Evolutionary conservation across 2,329 filamentous ascomycete species (phyloP), one percentile per base, ranked within the genome.

Genomic region (Drechslerella stenobrocha): DNA sequence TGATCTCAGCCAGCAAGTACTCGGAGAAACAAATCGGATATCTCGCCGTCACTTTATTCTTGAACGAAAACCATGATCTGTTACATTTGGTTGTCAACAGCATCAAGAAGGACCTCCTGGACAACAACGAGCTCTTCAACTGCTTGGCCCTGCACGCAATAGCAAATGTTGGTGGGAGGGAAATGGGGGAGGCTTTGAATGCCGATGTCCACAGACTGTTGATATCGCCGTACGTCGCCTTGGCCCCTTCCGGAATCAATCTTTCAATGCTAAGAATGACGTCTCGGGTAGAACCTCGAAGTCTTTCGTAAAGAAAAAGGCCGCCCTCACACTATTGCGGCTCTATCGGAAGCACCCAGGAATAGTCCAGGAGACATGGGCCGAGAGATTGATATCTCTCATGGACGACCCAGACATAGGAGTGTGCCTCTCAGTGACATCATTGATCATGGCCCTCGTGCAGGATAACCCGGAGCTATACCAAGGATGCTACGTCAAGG

Each of bases 11-110:
- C 58, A 90, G 83, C 75, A 98, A 97, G 76, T 98, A 97, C 79
- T 97, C 92, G 20, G 93, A 98, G 77, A 98, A 98, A 80, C 93
- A 98, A 80, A 98, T 98, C 75, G 93, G 93, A 58, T 98, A 98
- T 76, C 83, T 98, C 73, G 93, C 93, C 53, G 95, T 98, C 77
- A 98, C 93, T 1, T 82, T 98, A 57, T 97, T 98, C 78, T 81
- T 98, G 37, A 93, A 98, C 77, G 93, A 98, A 78, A 86, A 95
- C 77, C 93, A 98, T 79, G 93, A 98, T 77, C 82, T 98, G 70
- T 80, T 98, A 70, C 93, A 97, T 77, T 79, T 98, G 72, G 93
- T 98, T 28, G 91, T 98, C 74, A 98, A 98, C 80, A 97, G 92
- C 75, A 97, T 98, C 79, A 84, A 93, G 66, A 98, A 98, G 77